Evolutionary conservation across 2,329 filamentous ascomycete species (phyloP), one percentile per base, ranked within the genome.

Genomic region (Fusarium neocosmosporiellum): DNA sequence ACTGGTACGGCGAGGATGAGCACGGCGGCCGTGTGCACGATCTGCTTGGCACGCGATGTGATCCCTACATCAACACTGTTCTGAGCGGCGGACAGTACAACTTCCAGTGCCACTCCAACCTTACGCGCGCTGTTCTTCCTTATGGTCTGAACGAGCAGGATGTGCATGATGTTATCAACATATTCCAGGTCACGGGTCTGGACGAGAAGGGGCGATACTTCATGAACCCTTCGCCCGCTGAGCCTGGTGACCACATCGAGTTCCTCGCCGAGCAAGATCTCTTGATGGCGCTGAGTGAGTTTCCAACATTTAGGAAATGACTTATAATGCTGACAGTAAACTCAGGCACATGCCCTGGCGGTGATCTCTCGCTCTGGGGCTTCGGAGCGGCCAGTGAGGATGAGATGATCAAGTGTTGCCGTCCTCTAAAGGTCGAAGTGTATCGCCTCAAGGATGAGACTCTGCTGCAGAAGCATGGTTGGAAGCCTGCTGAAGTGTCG

Each of bases 21-120:
- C 86, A 91, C 77, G 91, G 93, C 76, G 86, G 93, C 58, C 82
- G 90, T 65, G 87, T 93, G 39, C 94, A 97, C 83, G 94, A 97
- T 82, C 84, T 97, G 24, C 84, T 97, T 5, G 94, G 94, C 37
- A 97, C 94, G 29, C 86, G 94, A 48, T 97, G 94, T 81, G 94
- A 96, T 81, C 94, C 94, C 1, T 97, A 96, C 79, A 92, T 96
- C 79, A 94, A 94, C 80, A 86, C 88, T 39, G 87, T 96, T 70
- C 88, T 97, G 60, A 89, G 88, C 5, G 90, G 90, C n/a, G 86
- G 89, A 58, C 86, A 86, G 34, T 96, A 94, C 79, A 92, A 96
- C 80, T 96, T 89, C 80, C 93, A 96, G 80, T 97, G 94, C 80
- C 94, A 96, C 78, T 94, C 92, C 2, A 97, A 97, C 80, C 87